phyloP scores from a whole-genome alignment of 2,329 filamentous ascomycete genomes.

The Amauroascus niger region DNA sequence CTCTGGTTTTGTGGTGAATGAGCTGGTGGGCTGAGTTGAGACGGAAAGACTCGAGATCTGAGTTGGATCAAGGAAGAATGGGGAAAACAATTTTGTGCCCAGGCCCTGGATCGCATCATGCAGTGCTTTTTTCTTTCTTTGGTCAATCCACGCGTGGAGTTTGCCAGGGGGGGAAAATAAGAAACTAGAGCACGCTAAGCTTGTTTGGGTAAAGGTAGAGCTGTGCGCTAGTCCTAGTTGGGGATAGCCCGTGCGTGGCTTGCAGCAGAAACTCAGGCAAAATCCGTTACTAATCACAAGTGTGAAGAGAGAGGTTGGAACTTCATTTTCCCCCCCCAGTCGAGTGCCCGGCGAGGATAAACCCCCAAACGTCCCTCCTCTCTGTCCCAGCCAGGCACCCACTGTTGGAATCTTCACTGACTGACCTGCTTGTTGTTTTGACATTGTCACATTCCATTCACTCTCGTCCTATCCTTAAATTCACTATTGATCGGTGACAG shows the following conservation, averaged over 20 bases:
- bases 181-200: slow-evolving; percentile 3
- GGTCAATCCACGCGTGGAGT: background rate
- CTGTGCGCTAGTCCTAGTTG: background rate
- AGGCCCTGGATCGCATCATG: too few species aligned
- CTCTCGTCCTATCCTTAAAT: background rate
- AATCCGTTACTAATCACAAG: too few species aligned
- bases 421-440: background rate
- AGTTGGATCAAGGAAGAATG: background rate
- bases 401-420: background rate
- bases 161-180: too few species aligned
- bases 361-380: background rate
- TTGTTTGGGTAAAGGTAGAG: background rate
- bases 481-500: background rate
- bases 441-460: background rate
- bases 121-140: too few species aligned
- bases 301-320: too few species aligned
- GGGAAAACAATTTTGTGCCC: too few species aligned
- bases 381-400: background rate
- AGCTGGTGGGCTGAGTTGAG: background rate
- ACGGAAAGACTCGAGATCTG: background rate
- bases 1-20: background rate
- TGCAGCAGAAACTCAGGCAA: slow-evolving; percentile 13
- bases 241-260: slow-evolving; percentile 5
- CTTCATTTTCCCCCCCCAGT: too few species aligned
- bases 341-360: background rate